phyloP scores from a whole-genome alignment of 2,329 filamentous ascomycete species.

The Parastagonospora nodorum region DNA sequence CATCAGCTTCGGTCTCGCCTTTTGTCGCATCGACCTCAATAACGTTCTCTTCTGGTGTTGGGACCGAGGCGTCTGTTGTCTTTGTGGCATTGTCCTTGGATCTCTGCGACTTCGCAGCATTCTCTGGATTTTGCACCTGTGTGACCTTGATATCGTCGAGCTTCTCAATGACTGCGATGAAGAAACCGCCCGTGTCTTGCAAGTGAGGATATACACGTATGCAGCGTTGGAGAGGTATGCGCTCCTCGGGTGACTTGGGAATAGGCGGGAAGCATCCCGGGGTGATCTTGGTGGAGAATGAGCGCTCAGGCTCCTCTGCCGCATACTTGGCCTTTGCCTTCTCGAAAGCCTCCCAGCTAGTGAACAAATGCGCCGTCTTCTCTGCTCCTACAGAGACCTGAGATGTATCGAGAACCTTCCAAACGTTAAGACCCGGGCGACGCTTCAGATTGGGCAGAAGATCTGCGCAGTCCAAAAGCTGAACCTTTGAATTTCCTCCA shows the following conservation, averaged over 20 bases:
- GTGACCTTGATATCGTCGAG: conserved; percentile 64
- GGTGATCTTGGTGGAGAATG: conserved; percentile 57
- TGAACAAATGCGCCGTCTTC: conserved; percentile 78
- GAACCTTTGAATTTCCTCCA: conserved; percentile 79
- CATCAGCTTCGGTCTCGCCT: conserved; percentile 14
- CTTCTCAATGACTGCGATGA: conserved; percentile 95
- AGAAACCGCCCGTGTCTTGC: conserved; percentile 97
- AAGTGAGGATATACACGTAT: conserved; percentile 94
- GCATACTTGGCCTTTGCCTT: conserved; percentile 67
- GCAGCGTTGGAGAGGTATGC: conserved; percentile 82
- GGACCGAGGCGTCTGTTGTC: conserved; percentile 22
- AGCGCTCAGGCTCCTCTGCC: conserved; percentile 63
- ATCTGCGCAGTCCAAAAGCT: conserved; percentile 81
- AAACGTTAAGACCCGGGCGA: conserved; percentile 74
- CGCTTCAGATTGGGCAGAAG: conserved; percentile 78
- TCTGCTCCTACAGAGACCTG: conserved; percentile 54
- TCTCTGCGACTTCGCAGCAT: conserved; percentile 31
- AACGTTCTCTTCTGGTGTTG: conserved; percentile 32
- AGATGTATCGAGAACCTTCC: conserved; percentile 74
- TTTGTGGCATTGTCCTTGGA: conserved; percentile 19
- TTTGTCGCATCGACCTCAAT: conserved; percentile 29
- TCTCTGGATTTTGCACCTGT: conserved; percentile 34
- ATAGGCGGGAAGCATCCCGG: conserved; percentile 83
- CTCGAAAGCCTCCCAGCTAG: conserved; percentile 80
- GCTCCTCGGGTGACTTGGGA: conserved; percentile 58